Evolutionary conservation across 2,329 filamentous ascomycete genomes (phyloP), one percentile per base, ranked within the genome.

Genomic region (Penicillium sp.): DNA sequence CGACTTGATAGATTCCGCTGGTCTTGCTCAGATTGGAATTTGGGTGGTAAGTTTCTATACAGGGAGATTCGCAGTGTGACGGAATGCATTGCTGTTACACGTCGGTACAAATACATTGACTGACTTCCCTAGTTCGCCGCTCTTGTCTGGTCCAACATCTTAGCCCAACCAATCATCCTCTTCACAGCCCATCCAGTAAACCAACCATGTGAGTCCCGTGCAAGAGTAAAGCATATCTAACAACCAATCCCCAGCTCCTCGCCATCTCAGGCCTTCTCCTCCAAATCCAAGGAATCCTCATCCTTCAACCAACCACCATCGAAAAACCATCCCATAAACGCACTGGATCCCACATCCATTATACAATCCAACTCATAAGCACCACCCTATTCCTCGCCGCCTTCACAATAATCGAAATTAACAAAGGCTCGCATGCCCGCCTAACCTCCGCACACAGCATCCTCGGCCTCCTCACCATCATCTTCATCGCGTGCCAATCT

Each of bases 291-390:
- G 89, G 88, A 54, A 86, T 93, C 63, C 86, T 98, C 52, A 79
- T 95, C 65, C 84, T 98, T 35, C 95, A 99, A 74, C 95, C 93
- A 1, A 96, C 93, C 0, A 85, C 93, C 1, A 96, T 93, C 0
- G 85, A 90, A 67, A 90, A 90, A 0, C 79, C 87, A 2, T 75
- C 81, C 16, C 90, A 96, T 77, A 97, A 97, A 77, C 76, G 76
- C 39, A 65, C 78, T 27, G 86, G 86, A 45, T 84, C 86, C 19
- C 76, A 80, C 65, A 73, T 85, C 47, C 93, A 99, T 75, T 88
- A 87, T 25, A 76, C 78, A 13, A 79, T 97, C 63, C 66, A 90
- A 47, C 85, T 86, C 43, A 77, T 91, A 53, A 77, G 85, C 10
- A 61, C 73, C 26, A 45, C 72, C 16, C 62, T 66, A n/a, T 77